These are phyloP conservation scores for Blastobotrys aristatus DNA, from an alignment of 1,139 yeast species.

Conservation along the genomic window DNA sequence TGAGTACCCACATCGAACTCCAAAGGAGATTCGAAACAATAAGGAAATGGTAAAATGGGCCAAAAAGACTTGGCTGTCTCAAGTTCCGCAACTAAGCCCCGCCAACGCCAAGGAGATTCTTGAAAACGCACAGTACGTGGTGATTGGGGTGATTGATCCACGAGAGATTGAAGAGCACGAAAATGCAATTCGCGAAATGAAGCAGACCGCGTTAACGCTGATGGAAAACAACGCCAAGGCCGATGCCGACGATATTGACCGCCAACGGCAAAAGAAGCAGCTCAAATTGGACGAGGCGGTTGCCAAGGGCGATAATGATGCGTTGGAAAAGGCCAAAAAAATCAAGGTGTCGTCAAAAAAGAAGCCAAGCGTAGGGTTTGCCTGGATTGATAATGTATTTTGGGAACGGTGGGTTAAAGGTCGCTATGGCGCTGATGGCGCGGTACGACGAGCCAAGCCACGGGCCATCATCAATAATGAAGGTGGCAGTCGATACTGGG, in stretches of 20 bases:
- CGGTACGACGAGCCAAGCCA: conserved; percentile 16
- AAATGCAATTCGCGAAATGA: conserved; percentile 29
- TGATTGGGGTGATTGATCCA: conserved; percentile 34
- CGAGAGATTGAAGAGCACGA: conserved; percentile 26
- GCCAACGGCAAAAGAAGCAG: conserved; percentile 33
- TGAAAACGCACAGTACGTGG: conserved; percentile 30
- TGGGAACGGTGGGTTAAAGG: conserved; percentile 36
- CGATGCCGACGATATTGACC: conserved; percentile 27
- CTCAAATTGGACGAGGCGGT: conserved; percentile 34
- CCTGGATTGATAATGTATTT: conserved; percentile 37
- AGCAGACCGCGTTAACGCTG: conserved; percentile 31
- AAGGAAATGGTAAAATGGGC: conserved; percentile 33
- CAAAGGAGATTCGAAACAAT: conserved; percentile 34
- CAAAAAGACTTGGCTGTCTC: conserved; percentile 32
- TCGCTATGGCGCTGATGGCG: conserved; percentile 29
- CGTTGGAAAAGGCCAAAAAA: conserved; percentile 31
- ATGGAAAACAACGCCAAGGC: conserved; percentile 26
- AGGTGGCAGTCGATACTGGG: conserved; percentile 32
- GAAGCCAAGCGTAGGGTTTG: conserved; percentile 33
- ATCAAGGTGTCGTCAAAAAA: conserved; percentile 28
- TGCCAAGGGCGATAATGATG: conserved; percentile 32
- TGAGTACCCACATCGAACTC: conserved; percentile 31
- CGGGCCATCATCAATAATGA: conserved; percentile 33
- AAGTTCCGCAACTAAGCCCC: conserved; percentile 37
- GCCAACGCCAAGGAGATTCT: conserved; percentile 33